These are phyloP conservation scores for Aciculoconidium aculeatum DNA, from an alignment of 805 yeast genomes.

Conservation along the genomic window DNA sequence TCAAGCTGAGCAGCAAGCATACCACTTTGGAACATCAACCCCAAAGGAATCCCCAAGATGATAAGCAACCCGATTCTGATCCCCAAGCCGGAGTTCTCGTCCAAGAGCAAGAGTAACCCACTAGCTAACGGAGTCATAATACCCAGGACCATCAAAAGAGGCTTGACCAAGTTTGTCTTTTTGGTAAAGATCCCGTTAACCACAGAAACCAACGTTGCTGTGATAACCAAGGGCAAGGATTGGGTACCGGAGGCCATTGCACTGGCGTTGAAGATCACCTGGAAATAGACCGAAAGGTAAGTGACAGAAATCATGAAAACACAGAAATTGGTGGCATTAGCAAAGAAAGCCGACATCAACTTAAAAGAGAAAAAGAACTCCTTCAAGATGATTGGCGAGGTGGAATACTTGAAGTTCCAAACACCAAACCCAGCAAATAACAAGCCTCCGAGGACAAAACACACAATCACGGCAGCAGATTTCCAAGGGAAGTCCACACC, in stretches of 20 bases:
- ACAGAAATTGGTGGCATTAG: constrained; percentile 12
- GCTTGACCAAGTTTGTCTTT: constrained; percentile 10
- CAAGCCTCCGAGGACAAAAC: constrained; percentile 14
- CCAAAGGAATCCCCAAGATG: constrained; percentile 12
- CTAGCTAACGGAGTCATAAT: constrained; percentile 9
- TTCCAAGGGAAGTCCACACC: constrained; percentile 16
- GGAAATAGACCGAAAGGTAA: constrained; percentile 12
- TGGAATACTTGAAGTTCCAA: constrained; percentile 13
- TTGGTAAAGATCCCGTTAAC: constrained; percentile 9
- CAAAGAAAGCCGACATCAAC: constrained; percentile 11
- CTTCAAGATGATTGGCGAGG: constrained; percentile 11
- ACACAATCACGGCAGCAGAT: constrained; percentile 13
- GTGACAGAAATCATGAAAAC: constrained; percentile 6
- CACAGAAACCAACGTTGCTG: constrained; percentile 8
- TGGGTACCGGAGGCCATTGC: constrained; percentile 12
- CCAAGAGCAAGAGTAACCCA: constrained; percentile 6
- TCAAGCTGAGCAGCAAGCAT: constrained; percentile 12
- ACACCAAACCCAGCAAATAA: constrained; percentile 9
- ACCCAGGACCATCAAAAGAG: constrained; percentile 8
- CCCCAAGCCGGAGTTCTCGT: constrained; percentile 3
- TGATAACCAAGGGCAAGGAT: constrained; percentile 10
- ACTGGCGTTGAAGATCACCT: constrained; percentile 7
- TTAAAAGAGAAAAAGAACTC: constrained; percentile 12
- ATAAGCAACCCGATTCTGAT: constrained; percentile 11
- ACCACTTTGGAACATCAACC: constrained; percentile 12